Conservation (phyloP, 805 yeast genomes). For the Metahyphopichia silvanorum region DNA sequence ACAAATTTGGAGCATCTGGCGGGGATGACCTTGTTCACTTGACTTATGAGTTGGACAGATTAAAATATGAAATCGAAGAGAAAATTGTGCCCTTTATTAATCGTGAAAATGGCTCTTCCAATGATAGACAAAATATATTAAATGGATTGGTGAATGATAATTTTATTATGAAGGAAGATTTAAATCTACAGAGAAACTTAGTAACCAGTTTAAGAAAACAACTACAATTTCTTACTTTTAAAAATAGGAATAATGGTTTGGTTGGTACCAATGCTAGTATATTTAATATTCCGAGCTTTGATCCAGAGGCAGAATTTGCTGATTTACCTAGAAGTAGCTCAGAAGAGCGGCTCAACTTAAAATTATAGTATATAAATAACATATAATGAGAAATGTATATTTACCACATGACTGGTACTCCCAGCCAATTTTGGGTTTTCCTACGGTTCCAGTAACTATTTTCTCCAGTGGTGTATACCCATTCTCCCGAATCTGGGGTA, state of each 20-base stretch:
- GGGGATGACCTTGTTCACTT: constrained; percentile 25
- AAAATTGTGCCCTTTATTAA: constrained; percentile 32
- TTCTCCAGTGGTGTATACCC: constrained; percentile 56
- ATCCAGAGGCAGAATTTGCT: constrained; percentile 1
- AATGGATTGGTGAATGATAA: constrained; percentile 33
- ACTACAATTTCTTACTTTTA: constrained; percentile 45
- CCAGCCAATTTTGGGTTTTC: constrained; percentile 58
- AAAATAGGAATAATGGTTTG: constrained; percentile 20
- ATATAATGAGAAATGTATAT: neutral
- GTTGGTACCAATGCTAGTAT: neutral
- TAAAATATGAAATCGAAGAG: constrained; percentile 41
- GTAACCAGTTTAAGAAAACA: constrained; percentile 49
- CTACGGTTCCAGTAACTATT: constrained; percentile 80
- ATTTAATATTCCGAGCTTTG: neutral
- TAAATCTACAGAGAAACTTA: constrained; percentile 42
- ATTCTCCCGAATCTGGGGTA: constrained; percentile 42
- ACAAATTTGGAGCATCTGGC: constrained; percentile 14
- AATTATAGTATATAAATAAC: constrained; percentile 13
- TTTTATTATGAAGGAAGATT: constrained; percentile 43
- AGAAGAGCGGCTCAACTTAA: constrained; percentile 34
- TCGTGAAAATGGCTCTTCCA: constrained; percentile 14
- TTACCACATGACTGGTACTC: constrained; percentile 55
- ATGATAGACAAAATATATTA: constrained; percentile 27
- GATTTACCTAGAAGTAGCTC: constrained; percentile 24
- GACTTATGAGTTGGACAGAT: constrained; percentile 41